Conservation (phyloP, 805 yeast species). For the Candida michaelii region DNA sequence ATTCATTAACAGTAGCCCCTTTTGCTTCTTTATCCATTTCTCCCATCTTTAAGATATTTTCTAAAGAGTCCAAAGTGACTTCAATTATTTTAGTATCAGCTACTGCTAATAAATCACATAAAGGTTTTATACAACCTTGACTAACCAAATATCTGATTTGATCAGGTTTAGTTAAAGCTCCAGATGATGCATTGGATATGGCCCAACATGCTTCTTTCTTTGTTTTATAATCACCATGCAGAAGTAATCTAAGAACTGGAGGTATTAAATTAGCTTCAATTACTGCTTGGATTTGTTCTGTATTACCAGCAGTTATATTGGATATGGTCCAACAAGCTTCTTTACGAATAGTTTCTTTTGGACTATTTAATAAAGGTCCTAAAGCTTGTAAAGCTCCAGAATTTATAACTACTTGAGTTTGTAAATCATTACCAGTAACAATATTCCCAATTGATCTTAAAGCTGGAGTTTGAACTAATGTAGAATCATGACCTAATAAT, state of each 20-base stretch:
- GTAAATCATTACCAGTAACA: constrained; percentile 94
- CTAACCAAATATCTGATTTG: constrained; percentile 88
- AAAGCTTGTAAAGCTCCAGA: constrained; percentile 88
- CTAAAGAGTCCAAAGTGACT: constrained; percentile 92
- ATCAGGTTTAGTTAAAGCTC: constrained; percentile 88
- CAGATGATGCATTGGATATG: constrained; percentile 94
- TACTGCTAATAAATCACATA: constrained; percentile 85
- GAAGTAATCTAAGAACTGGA: constrained; percentile 75
- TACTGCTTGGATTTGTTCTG: constrained; percentile 94
- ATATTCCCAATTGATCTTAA: constrained; percentile 96
- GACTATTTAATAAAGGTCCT: constrained; percentile 72
- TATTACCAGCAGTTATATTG: constrained; percentile 95
- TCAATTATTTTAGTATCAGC: constrained; percentile 92
- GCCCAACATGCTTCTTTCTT: constrained; percentile 99
- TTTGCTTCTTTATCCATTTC: constrained; percentile 83
- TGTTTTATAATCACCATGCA: constrained; percentile 89
- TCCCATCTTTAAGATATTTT: constrained; percentile 91
- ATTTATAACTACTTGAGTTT: constrained; percentile 93
- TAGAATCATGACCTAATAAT: constrained; percentile 77
- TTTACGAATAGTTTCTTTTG: constrained; percentile 89
- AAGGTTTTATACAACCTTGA: constrained; percentile 96
- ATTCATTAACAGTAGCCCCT: constrained; percentile 70
- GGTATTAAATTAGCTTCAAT: constrained; percentile 94
- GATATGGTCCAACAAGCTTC: constrained; percentile 99
- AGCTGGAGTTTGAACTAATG: constrained; percentile 94